Percentiles rank a stretch among this genome's conserved stretches.
These are phyloP conservation scores for Holtermannia corniformis DNA, from an alignment of 768 basidiomycete species.

Conservation along the genomic window DNA sequence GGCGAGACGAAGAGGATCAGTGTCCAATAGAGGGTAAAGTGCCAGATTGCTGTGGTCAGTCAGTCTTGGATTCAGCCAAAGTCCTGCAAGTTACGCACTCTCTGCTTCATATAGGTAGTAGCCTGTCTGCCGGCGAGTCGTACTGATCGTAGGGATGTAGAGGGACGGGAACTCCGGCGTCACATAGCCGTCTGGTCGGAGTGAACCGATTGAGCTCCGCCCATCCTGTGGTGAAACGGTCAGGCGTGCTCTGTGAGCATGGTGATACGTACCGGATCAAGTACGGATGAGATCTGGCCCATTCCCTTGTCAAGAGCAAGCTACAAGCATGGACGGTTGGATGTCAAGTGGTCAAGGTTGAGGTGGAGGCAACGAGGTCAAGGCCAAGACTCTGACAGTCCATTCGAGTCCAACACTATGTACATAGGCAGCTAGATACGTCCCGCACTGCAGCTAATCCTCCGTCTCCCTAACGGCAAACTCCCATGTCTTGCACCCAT, in stretches of 20 bases:
- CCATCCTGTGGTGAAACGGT: neutral
- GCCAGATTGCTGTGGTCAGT: slow-evolving; percentile 25
- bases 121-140: slow-evolving; percentile 14
- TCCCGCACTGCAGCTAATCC: neutral
- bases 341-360: no score
- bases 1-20: slow-evolving; percentile 16
- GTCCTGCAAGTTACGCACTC: slow-evolving; percentile 9
- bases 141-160: slow-evolving; percentile 19
- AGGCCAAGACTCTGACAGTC: neutral
- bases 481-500: slow-evolving; percentile 76
- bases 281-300: neutral
- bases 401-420: neutral
- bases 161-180: slow-evolving; percentile 27
- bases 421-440: no score
- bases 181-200: slow-evolving; percentile 19
- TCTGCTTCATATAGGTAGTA: slow-evolving; percentile 34
- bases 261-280: neutral
- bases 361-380: no score
- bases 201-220: neutral
- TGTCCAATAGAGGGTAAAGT: slow-evolving; percentile 37
- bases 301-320: no score
- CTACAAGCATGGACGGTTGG: no score
- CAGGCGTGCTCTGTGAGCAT: neutral
- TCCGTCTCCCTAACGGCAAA: slow-evolving; percentile 49
- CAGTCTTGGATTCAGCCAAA: neutral